Base-by-base conservation (phyloP, 495 filamentous ascomycete genomes). In the Aspergillus baeticus region DNA sequence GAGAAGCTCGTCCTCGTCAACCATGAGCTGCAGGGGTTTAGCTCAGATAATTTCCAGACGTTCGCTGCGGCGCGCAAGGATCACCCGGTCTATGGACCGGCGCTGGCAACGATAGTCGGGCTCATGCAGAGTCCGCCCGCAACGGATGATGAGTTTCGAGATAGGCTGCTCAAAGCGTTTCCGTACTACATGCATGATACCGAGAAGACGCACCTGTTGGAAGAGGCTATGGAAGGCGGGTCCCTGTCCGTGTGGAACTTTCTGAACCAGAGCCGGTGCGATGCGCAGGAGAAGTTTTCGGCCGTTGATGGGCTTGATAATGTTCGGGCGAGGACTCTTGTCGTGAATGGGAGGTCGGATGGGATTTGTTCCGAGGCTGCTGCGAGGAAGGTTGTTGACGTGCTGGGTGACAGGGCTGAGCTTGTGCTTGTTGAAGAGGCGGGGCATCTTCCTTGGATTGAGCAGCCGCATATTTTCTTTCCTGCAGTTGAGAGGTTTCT, bases 1-100 rank as follows among this genome's bases (percentile, higher is more conserved):
- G 13, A 46, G 1, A 63, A 54, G 38, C 53, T 66, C 22, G 47
- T 66, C 22, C 55, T 66, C 3, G 22, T 61, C 13, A 49, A 61
- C 20, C 54, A 58, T 21, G 57, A 66, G 29, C 17, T 66, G 17
- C 31, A 36, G 31, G 47, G 47, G 33, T 50, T 50, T 31, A 50
- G 17, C 34, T 50, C 47, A 5, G 55, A 50, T 13, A 50, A 50
- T 37, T 50, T 50, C 15, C 47, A 50, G 34, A 36, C 31, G n/a
- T 50, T 36, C 15, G 47, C 47, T 7, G 47, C 47, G 3, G 33
- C n/a, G 13, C 47, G 47, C 0, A 36, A 50, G n/a, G 33, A 50
- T 21, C 47, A 50, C 14, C 47, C 33, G 6, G 47, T 50, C 2
- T 50, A 50, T 17, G 47, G 47, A 0, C 47, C 47, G 13, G 47